phyloP scores from a whole-genome alignment of 495 filamentous ascomycete genomes.

The Penicillium macrosclerotiorum region DNA sequence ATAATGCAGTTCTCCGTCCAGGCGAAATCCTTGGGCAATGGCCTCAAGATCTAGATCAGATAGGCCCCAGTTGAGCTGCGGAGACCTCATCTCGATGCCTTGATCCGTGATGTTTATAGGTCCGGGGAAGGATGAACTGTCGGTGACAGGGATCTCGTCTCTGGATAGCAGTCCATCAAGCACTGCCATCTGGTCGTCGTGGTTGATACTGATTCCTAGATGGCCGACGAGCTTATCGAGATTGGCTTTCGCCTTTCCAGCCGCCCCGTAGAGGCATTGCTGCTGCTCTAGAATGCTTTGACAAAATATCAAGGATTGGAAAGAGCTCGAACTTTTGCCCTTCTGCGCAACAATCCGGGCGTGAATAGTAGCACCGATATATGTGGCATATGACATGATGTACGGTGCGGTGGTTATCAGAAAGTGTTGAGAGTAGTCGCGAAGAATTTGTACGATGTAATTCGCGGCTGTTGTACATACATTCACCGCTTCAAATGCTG shows the following conservation, averaged over 20 bases:
- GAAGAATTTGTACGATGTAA: conserved; percentile 29
- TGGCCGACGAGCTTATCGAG: conserved; percentile 20
- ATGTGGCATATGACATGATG: conserved; percentile 34
- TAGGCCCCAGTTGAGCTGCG: conserved; percentile 20
- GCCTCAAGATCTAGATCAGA: conserved; percentile 29
- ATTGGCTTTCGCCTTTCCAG: conserved; percentile 23
- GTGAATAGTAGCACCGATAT: conserved; percentile 35
- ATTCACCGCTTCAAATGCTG: conserved; percentile 28
- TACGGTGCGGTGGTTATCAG: conserved; percentile 29
- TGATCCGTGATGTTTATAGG: not conserved
- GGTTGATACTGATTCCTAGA: conserved; percentile 11
- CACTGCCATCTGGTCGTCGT: not conserved
- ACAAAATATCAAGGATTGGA: conserved; percentile 22
- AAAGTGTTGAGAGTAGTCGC: conserved; percentile 27
- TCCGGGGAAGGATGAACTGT: too few relatives aligned
- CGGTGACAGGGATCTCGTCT: too few relatives aligned
- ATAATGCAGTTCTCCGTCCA: conserved; percentile 24
- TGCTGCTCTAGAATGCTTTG: conserved; percentile 19
- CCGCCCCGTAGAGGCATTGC: conserved; percentile 19
- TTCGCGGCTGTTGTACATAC: conserved; percentile 30
- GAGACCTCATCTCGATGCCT: conserved; percentile 7
- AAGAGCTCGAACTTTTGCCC: conserved; percentile 18
- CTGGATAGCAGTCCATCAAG: too few relatives aligned
- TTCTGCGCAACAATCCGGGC: conserved; percentile 29
- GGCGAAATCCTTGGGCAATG: conserved; percentile 27